Percentiles rank a stretch among this genome's conserved stretches.
phyloP scores from a whole-genome alignment of 2,329 filamentous ascomycete species.

The Paraconiothyrium sp. region DNA sequence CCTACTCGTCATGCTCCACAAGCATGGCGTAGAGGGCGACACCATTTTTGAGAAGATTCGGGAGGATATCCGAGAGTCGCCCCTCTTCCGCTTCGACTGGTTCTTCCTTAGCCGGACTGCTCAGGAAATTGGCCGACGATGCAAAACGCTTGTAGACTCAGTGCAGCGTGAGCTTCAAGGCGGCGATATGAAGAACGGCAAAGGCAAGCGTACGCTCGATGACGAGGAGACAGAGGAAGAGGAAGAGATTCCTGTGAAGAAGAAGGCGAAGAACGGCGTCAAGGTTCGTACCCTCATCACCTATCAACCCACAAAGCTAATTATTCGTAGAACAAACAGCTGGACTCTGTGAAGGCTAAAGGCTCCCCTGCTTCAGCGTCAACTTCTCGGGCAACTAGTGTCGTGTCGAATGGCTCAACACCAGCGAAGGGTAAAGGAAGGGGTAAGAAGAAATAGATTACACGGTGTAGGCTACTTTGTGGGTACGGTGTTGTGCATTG shows the following conservation, averaged over 20 bases:
- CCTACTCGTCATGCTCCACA: slow-evolving; percentile 90
- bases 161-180: slow-evolving; percentile 92
- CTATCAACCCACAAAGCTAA: slow-evolving; percentile 23
- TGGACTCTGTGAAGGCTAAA: slow-evolving; percentile 84
- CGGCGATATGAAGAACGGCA: slow-evolving; percentile 66
- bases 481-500: neutral
- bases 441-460: slow-evolving; percentile 58
- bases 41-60: slow-evolving; percentile 91
- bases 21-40: slow-evolving; percentile 90
- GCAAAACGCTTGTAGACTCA: slow-evolving; percentile 92
- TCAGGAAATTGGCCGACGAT: slow-evolving; percentile 89
- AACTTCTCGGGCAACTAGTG: slow-evolving; percentile 87
- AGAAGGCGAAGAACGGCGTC: slow-evolving; percentile 88
- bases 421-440: slow-evolving; percentile 57
- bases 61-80: slow-evolving; percentile 95
- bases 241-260: slow-evolving; percentile 84
- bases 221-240: slow-evolving; percentile 85
- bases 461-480: neutral
- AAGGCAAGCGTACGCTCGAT: slow-evolving; percentile 78
- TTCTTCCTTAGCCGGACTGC: slow-evolving; percentile 97
- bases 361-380: slow-evolving; percentile 79
- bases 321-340: slow-evolving; percentile 80
- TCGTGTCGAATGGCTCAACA: slow-evolving; percentile 76
- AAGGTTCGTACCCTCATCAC: slow-evolving; percentile 70
- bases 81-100: slow-evolving; percentile 98